Evolutionary conservation across 495 filamentous ascomycete genomes (phyloP).

Genomic region (Aspergillus homomorphus): DNA sequence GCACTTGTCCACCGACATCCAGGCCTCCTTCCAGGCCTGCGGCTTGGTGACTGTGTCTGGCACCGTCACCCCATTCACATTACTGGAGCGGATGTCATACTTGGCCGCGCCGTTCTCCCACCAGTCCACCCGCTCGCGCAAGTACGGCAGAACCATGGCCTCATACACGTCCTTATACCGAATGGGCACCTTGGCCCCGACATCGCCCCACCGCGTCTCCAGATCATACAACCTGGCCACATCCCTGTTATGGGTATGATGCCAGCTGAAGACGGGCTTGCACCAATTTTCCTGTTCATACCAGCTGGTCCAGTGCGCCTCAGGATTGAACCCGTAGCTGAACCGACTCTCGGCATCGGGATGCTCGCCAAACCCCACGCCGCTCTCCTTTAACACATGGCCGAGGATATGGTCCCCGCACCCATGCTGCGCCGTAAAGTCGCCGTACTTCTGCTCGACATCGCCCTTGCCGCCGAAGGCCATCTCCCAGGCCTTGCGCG

Average conservation of each 20-base stretch:
- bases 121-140: constrained; percentile 22
- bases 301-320: constrained; percentile 37
- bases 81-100: constrained; percentile 26
- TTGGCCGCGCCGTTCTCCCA: constrained; percentile 28
- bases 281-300: constrained; percentile 41
- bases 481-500: constrained; percentile 45
- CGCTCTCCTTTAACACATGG: constrained; percentile 44
- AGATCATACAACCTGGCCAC: constrained; percentile 28
- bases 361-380: constrained; percentile 20
- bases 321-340: constrained; percentile 45
- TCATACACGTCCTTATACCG: constrained; percentile 25
- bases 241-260: constrained; percentile 37
- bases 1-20: constrained; percentile 26
- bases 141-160: constrained; percentile 19
- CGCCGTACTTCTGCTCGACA: constrained; percentile 33
- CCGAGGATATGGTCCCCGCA: constrained; percentile 51
- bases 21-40: constrained; percentile 21
- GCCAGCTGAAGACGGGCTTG: constrained; percentile 48
- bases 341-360: constrained; percentile 34
- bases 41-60: constrained; percentile 19
- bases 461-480: constrained; percentile 30
- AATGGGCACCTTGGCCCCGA: constrained; percentile 12
- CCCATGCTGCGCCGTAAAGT: constrained; percentile 38
- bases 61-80: constrained; percentile 14
- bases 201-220: constrained; percentile 7